Base-by-base conservation (phyloP, 768 basidiomycete genomes). In the Phaffia australis region DNA sequence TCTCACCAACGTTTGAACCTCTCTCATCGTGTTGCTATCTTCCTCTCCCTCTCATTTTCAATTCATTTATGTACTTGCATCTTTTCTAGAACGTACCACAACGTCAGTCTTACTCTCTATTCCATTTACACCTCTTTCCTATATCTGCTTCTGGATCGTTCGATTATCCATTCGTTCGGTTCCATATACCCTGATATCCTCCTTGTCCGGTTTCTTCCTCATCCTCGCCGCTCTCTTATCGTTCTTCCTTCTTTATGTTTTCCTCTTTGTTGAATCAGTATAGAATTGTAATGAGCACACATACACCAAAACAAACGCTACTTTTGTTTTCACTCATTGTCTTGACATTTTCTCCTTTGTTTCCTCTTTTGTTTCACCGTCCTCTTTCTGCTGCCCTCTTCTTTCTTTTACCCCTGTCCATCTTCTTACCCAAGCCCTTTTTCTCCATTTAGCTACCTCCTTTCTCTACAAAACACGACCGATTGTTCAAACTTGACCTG, bases 41-140 rank as follows among this genome's bases (percentile, higher is more conserved):
- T 14, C 27, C 61, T 0, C 25, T 32, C 3, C 29, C 49, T 9
- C 25, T 49, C 60, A 57, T 49, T 25, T 56, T 55, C 3, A 51
- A 54, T 50, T 25, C 60, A 25, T 47, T 61, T 52, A 46, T 66
- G 50, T 29, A 51, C 23, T 61, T 54, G 14, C 50, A 63, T 35
- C 60, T 68, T 56, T 68, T 68, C 66, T 62, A 59, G 58, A 59
- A 59, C 23, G 48, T 42, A 46, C 35, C 51, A 63, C n/a, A 15
- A 52, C 25, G 4, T 15, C 32, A 63, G 61, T 27, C 25, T 16
- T 27, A 21, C 4, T 51, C 30, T 35, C 21, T 59, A 2, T 3
- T 19, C 47, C n/a, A 3, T 15, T 27, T 21, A 42, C 8, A n/a
- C 8, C 58, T 59, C 8, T 27, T 9, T 21, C 5, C 35, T 32